Percentiles rank a stretch among this genome's conserved stretches.
Evolutionary conservation across 2,329 filamentous ascomycete genomes (phyloP).

Genomic region (Phaeosphaeriaceae sp.): DNA sequence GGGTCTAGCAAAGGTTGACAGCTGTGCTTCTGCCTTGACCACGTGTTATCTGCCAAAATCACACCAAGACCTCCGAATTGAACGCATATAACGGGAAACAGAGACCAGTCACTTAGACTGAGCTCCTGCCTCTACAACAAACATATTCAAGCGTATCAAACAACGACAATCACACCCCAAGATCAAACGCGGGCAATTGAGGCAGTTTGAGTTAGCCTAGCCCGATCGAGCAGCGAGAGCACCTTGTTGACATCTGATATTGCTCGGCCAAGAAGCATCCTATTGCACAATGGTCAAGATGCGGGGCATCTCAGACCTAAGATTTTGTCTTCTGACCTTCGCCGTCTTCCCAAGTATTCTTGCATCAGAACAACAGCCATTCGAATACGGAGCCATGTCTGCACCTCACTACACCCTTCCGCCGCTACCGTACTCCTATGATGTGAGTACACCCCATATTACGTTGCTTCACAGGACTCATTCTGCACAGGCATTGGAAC

Average conservation of each 20-base stretch:
- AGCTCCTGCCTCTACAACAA: too few species aligned
- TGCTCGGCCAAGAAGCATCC: slow-evolving; percentile 13
- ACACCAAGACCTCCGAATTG: neutral
- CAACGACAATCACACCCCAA: neutral
- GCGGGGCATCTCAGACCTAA: slow-evolving; percentile 26
- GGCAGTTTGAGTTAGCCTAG: slow-evolving; percentile 33
- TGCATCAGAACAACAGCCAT: slow-evolving; percentile 44
- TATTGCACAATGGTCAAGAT: slow-evolving; percentile 28
- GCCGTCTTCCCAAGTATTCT: slow-evolving; percentile 16
- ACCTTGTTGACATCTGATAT: slow-evolving; percentile 41
- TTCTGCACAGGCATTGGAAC: slow-evolving; percentile 69
- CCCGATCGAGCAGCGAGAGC: slow-evolving; percentile 30
- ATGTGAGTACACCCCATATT: slow-evolving; percentile 61
- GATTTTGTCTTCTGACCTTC: slow-evolving; percentile 19
- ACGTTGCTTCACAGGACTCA: slow-evolving; percentile 17
- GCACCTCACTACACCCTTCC: slow-evolving; percentile 66
- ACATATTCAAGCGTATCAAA: too few species aligned
- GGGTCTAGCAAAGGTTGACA: neutral
- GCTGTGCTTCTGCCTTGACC: neutral
- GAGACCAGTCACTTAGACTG: neutral
- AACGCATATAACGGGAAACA: neutral
- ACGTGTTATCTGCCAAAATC: neutral
- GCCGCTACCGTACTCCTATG: slow-evolving; percentile 72
- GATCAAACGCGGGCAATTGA: slow-evolving; percentile 29
- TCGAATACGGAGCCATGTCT: slow-evolving; percentile 47